phyloP scores from a whole-genome alignment of 768 basidiomycete species.

The Punctularia strigosozonata region DNA sequence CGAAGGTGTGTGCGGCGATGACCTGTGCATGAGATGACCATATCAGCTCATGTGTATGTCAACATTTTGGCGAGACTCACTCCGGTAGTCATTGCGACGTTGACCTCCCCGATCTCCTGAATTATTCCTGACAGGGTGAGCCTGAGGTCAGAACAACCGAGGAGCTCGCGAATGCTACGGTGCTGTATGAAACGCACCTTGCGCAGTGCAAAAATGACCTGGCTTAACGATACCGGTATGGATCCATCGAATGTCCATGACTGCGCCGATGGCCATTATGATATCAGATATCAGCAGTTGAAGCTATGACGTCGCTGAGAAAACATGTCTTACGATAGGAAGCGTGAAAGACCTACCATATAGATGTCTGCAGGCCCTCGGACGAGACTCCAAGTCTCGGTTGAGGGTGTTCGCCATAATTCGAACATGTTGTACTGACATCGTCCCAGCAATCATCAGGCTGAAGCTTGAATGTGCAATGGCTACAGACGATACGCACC shows the following conservation, averaged over 20 bases:
- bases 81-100: slow-evolving; percentile 28
- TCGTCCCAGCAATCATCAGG: too few species aligned
- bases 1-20: slow-evolving; percentile 30
- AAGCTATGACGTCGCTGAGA: slow-evolving; percentile 14
- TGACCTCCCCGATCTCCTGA: slow-evolving; percentile 30
- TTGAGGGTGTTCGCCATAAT: too few species aligned
- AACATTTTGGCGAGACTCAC: slow-evolving; percentile 19
- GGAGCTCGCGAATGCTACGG: neutral
- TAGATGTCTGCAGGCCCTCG: slow-evolving; percentile 30
- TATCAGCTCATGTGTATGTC: neutral
- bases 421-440: too few species aligned
- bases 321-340: slow-evolving; percentile 1
- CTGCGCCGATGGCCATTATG: slow-evolving; percentile 25
- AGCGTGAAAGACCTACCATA: slow-evolving; percentile 17
- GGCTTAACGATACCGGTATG: slow-evolving; percentile 19
- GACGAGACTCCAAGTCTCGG: slow-evolving; percentile 21
- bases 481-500: too few species aligned
- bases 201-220: slow-evolving; percentile 24
- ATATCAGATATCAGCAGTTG: slow-evolving; percentile 20
- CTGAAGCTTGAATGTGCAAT: too few species aligned
- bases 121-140: slow-evolving; percentile 20
- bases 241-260: slow-evolving; percentile 26
- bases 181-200: too few species aligned
- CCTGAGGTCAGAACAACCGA: neutral
- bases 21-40: slow-evolving; percentile 14